Conservation (phyloP, 345 rosid species). For the Pugionium cornutum region DNA sequence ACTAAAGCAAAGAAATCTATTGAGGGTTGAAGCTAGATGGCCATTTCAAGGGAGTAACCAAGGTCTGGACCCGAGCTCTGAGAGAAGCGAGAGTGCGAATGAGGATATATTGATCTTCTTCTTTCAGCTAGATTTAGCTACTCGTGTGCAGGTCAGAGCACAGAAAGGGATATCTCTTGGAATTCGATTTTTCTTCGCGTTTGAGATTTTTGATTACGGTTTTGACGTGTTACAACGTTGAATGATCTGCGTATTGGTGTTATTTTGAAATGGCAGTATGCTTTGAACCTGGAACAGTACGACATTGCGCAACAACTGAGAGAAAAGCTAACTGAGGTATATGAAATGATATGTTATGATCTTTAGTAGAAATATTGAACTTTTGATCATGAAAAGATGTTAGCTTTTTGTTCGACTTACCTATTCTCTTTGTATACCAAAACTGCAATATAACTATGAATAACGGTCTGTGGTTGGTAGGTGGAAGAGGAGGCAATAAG, state of each 20-base stretch:
- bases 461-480: constrained; percentile 48
- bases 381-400: neutral
- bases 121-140: constrained; percentile 82
- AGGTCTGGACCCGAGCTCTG: constrained; percentile 59
- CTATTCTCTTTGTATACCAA: neutral
- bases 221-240: constrained; percentile 22
- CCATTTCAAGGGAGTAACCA: constrained; percentile 64
- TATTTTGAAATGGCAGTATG: constrained; percentile 56
- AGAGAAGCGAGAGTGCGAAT: constrained; percentile 84
- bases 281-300: constrained; percentile 82
- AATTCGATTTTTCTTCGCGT: neutral
- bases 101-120: constrained; percentile 89
- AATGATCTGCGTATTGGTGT: constrained; percentile 24
- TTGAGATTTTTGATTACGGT: neutral
- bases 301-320: constrained; percentile 82
- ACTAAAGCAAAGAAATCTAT: constrained; percentile 41
- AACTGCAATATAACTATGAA: neutral
- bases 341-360: neutral
- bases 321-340: constrained; percentile 86
- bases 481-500: constrained; percentile 76
- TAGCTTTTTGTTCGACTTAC: constrained; percentile 1
- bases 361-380: constrained; percentile 11
- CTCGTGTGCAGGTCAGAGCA: constrained; percentile 76
- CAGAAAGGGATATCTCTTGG: too few relatives aligned
- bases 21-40: constrained; percentile 79